Evolutionary conservation across 306 rosid genomes (phyloP).

Genomic region (Begonia masoniana): DNA sequence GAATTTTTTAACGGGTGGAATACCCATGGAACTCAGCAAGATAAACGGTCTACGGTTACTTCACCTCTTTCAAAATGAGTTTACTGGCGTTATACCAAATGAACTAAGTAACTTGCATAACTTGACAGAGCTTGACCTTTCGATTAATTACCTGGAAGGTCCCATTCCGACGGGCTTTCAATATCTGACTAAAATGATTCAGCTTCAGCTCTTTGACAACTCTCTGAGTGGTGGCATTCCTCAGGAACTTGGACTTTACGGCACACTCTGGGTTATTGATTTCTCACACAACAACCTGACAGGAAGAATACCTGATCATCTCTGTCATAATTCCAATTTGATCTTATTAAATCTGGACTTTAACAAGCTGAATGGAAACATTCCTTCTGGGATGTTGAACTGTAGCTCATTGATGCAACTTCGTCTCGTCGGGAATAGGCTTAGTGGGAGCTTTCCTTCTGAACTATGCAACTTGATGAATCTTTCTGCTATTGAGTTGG

Average conservation of each 20-base stretch:
- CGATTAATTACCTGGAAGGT: constrained; percentile 71
- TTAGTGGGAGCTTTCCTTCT: constrained; percentile 71
- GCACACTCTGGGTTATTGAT: constrained; percentile 94
- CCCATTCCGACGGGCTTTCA: constrained; percentile 69
- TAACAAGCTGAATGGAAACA: constrained; percentile 52
- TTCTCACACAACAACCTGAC: constrained; percentile 55
- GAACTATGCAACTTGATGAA: constrained; percentile 60
- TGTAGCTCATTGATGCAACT: constrained; percentile 55
- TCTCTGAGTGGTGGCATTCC: constrained; percentile 67
- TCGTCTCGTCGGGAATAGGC: constrained; percentile 46
- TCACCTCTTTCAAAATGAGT: constrained; percentile 77
- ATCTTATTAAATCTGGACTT: constrained; percentile 54
- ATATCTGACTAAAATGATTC: constrained; percentile 36
- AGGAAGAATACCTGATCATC: constrained; percentile 64
- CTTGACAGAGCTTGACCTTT: constrained; percentile 69
- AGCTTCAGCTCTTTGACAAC: constrained; percentile 80
- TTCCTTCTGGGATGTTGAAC: constrained; percentile 51
- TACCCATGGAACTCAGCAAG: constrained; percentile 68
- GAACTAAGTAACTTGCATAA: constrained; percentile 53
- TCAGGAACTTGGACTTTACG: constrained; percentile 41
- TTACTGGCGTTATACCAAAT: constrained; percentile 69
- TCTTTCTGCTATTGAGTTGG: constrained; percentile 63
- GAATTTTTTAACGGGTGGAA: constrained; percentile 51
- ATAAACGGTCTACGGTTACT: constrained; percentile 49
- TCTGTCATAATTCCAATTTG: constrained; percentile 51